Base-by-base conservation (phyloP, 1,284 basidiomycete genomes). In the Ganoderma leucocontextum region DNA sequence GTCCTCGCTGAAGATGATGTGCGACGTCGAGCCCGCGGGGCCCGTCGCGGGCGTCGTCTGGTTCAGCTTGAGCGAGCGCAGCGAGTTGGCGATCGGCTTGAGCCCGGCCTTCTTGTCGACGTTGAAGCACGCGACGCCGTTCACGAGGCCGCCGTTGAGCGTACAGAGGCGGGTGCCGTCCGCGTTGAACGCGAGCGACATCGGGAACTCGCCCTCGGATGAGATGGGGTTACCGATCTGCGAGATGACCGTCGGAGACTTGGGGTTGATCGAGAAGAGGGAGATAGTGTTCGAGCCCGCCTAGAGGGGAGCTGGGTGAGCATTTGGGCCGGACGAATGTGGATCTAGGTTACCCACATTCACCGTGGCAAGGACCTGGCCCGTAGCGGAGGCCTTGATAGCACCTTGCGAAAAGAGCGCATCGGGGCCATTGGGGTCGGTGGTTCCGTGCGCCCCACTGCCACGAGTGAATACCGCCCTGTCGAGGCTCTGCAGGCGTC, bases 261-360 rank as follows among this genome's bases (percentile, higher is more conserved):
- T 75, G 6, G 82, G 78, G 73, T 86, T 77, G 75, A 87, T 84
- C 44, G 74, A 75, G 77, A 86, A 86, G 62, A 84, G 74, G 7
- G 84, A 80, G 10, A 85, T 66, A 0, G 84, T 86, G 75, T 84
- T 84, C 6, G 85, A 86, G 9, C 84, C 85, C 42, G 84, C 67
- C 83, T 86, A n/a, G 9, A 52, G 29, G 5, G 29, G 33, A 36
- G 25, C 1, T 6, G 35, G 19, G 19, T 42, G 29, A 41, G 36
- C 6, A 15, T 22, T 1, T 8, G 19, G 12, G 10, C 2, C 12
- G 6, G n/a, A 36, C 2, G 10, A 4, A 8, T 17, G 36, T 22
- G 2, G 36, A 42, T 8, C 17, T 10, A n/a, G 5, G 33, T 1
- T 15, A 77, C 81, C 60, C 52, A 85, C 84, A 67, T 86, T 86